Percentiles rank a stretch among this genome's conserved stretches.
phyloP scores from a whole-genome alignment of 352 stramenopile species.

The Globisporangium perplexum region DNA sequence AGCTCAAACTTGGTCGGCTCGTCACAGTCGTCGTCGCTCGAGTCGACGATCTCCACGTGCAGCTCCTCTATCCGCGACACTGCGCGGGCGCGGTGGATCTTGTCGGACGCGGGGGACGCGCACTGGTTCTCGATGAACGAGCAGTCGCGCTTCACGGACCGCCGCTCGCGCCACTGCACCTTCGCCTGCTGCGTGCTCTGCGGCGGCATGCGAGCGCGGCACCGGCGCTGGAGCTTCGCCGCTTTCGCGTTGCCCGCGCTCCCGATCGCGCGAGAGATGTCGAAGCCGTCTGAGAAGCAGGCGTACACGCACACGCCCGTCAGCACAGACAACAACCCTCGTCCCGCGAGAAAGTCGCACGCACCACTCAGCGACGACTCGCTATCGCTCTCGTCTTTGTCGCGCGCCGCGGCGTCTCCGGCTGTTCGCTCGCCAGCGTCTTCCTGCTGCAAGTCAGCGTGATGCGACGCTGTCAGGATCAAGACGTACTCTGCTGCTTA shows the following conservation, averaged over 20 bases:
- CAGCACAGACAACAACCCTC: background rate
- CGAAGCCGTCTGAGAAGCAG: slow-evolving; percentile 6
- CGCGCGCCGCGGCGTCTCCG: background rate
- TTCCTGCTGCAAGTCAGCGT: background rate
- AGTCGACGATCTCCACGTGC: slow-evolving; percentile 9
- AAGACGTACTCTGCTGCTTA: background rate
- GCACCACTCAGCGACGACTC: slow-evolving; percentile 7
- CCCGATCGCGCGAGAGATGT: background rate
- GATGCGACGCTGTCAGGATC: too few relatives aligned
- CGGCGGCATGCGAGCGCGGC: background rate
- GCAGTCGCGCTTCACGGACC: slow-evolving; percentile 19
- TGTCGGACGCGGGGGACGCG: background rate
- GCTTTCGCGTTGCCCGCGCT: background rate
- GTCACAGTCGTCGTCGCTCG: slow-evolving; percentile 10
- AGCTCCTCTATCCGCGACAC: slow-evolving; percentile 15
- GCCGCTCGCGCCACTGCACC: slow-evolving; percentile 11
- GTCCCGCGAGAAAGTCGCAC: background rate
- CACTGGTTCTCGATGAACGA: slow-evolving; percentile 12
- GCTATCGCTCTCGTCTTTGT: slow-evolving; percentile 3
- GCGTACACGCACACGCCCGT: background rate
- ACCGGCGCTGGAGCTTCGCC: background rate
- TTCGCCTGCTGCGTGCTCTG: background rate
- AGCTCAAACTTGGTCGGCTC: background rate
- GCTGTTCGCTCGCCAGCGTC: background rate
- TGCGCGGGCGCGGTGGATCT: slow-evolving; percentile 1